Evolutionary conservation across 768 basidiomycete genomes (phyloP).

Genomic region (Phaeotremella fagi): DNA sequence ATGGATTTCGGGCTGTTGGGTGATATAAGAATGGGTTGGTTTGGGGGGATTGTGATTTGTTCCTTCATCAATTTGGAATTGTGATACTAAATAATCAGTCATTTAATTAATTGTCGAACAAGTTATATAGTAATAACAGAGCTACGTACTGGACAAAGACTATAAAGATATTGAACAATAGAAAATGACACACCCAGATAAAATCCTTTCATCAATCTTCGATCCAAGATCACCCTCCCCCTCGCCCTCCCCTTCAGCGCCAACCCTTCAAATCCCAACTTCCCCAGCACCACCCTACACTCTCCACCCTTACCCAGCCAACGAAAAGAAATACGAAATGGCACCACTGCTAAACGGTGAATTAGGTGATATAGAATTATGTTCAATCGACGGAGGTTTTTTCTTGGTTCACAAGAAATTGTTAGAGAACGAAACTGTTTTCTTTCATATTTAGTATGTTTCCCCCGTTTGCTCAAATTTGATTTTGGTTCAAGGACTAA

Average conservation of each 20-base stretch:
- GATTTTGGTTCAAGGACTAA: not conserved
- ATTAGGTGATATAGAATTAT: slow-evolving; percentile 38
- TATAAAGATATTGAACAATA: too few relatives aligned
- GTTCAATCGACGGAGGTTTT: slow-evolving; percentile 35
- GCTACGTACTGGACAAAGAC: too few relatives aligned
- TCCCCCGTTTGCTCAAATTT: not conserved
- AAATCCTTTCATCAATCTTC: not conserved
- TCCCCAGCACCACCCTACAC: slow-evolving; percentile 41
- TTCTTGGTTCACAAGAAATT: slow-evolving; percentile 40
- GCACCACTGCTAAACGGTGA: slow-evolving; percentile 30
- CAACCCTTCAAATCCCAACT: slow-evolving; percentile 18
- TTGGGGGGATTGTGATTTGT: too few relatives aligned
- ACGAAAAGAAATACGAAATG: slow-evolving; percentile 29
- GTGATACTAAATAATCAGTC: too few relatives aligned
- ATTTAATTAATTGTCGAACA: too few relatives aligned
- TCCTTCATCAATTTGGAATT: too few relatives aligned
- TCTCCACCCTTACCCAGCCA: slow-evolving; percentile 29
- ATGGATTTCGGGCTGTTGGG: too few relatives aligned
- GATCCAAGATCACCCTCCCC: slow-evolving; percentile 1
- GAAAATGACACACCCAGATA: slow-evolving; percentile 1
- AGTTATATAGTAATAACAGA: too few relatives aligned
- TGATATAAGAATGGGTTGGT: too few relatives aligned
- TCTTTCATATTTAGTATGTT: slow-evolving; percentile 46
- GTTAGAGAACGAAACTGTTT: slow-evolving; percentile 39
- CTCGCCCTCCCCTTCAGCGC: too few relatives aligned